A percentile compares a stretch with the other conserved stretches of the same genome.
Conservation (phyloP, 2,329 filamentous ascomycete genomes). For the Tolypocladium pustulatum region DNA sequence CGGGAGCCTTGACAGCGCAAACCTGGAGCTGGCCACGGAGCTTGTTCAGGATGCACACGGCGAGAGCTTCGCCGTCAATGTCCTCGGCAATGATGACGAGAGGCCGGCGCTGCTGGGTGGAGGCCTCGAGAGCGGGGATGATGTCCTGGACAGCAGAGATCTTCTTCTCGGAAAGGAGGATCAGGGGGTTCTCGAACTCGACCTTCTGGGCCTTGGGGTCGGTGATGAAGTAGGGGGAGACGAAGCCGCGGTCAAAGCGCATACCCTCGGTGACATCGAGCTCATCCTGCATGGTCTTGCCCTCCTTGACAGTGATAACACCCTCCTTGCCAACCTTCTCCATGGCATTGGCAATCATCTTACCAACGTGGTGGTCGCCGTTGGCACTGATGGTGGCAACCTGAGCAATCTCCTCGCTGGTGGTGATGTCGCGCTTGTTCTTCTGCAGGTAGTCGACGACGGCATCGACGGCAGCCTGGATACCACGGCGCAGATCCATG, state of each 20-base stretch:
- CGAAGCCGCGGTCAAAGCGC: slow-evolving; percentile 98
- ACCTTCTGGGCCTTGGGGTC: slow-evolving; percentile 98
- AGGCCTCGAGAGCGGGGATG: slow-evolving; percentile 93
- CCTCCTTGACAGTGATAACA: slow-evolving; percentile 99
- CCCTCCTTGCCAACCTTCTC: slow-evolving; percentile 99
- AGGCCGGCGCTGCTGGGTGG: slow-evolving; percentile 87
- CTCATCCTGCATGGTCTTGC: slow-evolving; percentile 96
- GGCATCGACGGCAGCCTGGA: slow-evolving; percentile 89
- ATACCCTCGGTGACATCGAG: slow-evolving; percentile 99
- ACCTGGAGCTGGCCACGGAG: slow-evolving; percentile 98
- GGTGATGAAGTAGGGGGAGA: slow-evolving; percentile 99
- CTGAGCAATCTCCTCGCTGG: slow-evolving; percentile 92
- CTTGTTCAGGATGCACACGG: slow-evolving; percentile 99
- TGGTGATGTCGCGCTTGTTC: slow-evolving; percentile 98
- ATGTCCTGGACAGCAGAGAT: slow-evolving; percentile 99
- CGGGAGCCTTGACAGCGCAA: slow-evolving; percentile 94
- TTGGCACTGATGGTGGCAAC: slow-evolving; percentile 98
- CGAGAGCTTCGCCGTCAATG: slow-evolving; percentile 95
- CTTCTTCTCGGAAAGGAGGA: slow-evolving; percentile 99
- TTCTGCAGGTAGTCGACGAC: slow-evolving; percentile 89
- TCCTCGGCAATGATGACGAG: slow-evolving; percentile 99
- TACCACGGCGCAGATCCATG: slow-evolving; percentile 96
- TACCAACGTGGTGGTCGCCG: slow-evolving; percentile 88
- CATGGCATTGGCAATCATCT: slow-evolving; percentile 96
- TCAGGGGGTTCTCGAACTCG: slow-evolving; percentile 98